Conservation (phyloP, 805 yeast genomes). For the Yarrowia deformans region DNA sequence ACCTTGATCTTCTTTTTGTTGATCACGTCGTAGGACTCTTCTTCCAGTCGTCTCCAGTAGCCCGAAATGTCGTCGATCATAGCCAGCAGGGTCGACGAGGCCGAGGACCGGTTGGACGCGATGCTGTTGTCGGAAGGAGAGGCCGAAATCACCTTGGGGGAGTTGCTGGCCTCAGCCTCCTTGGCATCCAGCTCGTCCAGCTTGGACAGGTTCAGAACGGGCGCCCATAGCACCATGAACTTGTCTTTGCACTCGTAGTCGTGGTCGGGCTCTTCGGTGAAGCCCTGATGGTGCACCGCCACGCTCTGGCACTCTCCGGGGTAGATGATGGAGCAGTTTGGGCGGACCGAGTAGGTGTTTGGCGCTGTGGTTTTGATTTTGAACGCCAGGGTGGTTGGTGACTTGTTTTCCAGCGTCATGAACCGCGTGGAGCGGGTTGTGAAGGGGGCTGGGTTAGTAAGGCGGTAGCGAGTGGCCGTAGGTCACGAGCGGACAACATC, state of each 20-base stretch:
- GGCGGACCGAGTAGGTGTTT: constrained; percentile 91
- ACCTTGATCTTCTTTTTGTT: constrained; percentile 36
- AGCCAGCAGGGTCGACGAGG: constrained; percentile 26
- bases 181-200: constrained; percentile 11
- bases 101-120: constrained; percentile 28
- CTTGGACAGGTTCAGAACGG: constrained; percentile 29
- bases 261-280: constrained; percentile 72
- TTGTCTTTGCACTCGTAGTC: constrained; percentile 88
- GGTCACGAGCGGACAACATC: background rate
- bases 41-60: constrained; percentile 35
- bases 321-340: constrained; percentile 81
- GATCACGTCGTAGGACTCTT: constrained; percentile 36
- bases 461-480: background rate
- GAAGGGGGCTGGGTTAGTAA: constrained; percentile 37
- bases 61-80: constrained; percentile 36
- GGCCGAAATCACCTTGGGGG: background rate
- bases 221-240: constrained; percentile 71
- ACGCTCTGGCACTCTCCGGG: constrained; percentile 80
- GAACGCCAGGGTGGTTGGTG: constrained; percentile 66
- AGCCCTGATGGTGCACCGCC: constrained; percentile 82
- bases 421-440: constrained; percentile 39
- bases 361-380: constrained; percentile 99
- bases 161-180: background rate
- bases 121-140: constrained; percentile 29
- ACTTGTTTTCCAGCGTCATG: constrained; percentile 38